Base-by-base conservation (phyloP, 768 basidiomycete species). In the Russula emetica region DNA sequence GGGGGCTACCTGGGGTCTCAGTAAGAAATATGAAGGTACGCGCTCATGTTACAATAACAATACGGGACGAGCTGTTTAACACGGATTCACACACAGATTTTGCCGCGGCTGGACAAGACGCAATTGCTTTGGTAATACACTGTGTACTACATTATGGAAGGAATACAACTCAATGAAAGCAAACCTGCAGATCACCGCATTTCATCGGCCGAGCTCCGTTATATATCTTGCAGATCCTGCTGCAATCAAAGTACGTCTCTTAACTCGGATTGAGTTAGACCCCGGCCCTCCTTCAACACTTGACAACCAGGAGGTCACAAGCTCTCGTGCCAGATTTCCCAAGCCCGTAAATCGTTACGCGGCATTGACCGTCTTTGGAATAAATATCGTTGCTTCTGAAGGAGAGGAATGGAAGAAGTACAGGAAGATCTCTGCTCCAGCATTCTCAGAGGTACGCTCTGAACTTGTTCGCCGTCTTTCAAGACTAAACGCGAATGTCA, bases 331-430 rank as follows among this genome's bases (percentile, higher is more conserved):
- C 11, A 78, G 80, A 18, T 88, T 86, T 67, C 82, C 84, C 0
- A 88, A 88, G 67, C 81, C 83, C 10, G 69, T 82, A 0, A 65
- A 78, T 6, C 69, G 6, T 9, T 87, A 87, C 66, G 64, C 53
- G 2, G 63, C 76, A n/a, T 72, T 88, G n/a, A 60, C 72, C 0
- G 76, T 83, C 60, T 88, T 80, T 68, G 86, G 87, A 6, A 69
- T 70, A 10, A 90, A 88, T 66, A 83, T 88, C 51, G 79, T 88
- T 22, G 79, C 78, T 2, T 82, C 83, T 0, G 86, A 88, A 67
- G 83, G 82, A 28, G 80, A 83, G 4, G 78, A 83, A 64, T 88
- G 86, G 86, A 85, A 85, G 71, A 79, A 80, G 38, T 85, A 85
- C 64, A 74, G 85, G 49, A 85, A 83, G 70, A 79, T 88, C 40